phyloP scores from a whole-genome alignment of 1,284 basidiomycete genomes.

The Prillingera fragicola region DNA sequence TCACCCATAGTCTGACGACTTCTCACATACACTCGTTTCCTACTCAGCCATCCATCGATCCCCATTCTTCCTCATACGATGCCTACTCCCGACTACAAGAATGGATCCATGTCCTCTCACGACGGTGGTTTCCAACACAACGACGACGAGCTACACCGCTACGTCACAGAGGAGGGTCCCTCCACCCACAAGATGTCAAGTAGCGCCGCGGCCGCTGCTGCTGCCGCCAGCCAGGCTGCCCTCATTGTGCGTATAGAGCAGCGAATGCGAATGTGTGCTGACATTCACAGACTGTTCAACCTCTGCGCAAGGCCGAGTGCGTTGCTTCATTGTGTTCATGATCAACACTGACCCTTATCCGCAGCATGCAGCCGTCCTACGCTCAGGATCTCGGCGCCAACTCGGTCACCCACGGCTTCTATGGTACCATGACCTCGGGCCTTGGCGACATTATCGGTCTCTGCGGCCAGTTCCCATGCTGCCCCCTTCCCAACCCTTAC shows the following conservation, averaged over 20 bases:
- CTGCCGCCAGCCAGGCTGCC: not conserved
- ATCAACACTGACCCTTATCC: slow-evolving; percentile 7
- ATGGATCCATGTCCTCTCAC: too few species aligned
- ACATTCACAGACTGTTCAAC: slow-evolving; percentile 42
- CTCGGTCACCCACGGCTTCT: slow-evolving; percentile 61
- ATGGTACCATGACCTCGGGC: slow-evolving; percentile 71
- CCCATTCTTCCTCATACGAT: too few species aligned
- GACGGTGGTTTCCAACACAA: too few species aligned
- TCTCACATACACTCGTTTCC: not conserved
- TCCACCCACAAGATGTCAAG: slow-evolving; percentile 25
- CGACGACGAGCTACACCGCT: slow-evolving; percentile 38
- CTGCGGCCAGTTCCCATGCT: slow-evolving; percentile 78
- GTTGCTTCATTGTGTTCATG: slow-evolving; percentile 10
- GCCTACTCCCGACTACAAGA: too few species aligned
- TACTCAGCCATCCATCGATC: too few species aligned
- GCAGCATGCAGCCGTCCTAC: slow-evolving; percentile 61
- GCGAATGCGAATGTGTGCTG: not conserved
- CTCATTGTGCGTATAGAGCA: slow-evolving; percentile 12
- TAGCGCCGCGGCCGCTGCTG: not conserved
- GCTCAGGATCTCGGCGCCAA: slow-evolving; percentile 74
- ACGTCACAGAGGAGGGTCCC: slow-evolving; percentile 40
- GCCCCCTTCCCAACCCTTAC: slow-evolving; percentile 59
- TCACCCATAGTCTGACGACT: not conserved
- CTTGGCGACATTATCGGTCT: slow-evolving; percentile 49
- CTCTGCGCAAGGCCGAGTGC: slow-evolving; percentile 44